Conservation (phyloP, 805 yeast species). For the Ogataea ganodermae region DNA sequence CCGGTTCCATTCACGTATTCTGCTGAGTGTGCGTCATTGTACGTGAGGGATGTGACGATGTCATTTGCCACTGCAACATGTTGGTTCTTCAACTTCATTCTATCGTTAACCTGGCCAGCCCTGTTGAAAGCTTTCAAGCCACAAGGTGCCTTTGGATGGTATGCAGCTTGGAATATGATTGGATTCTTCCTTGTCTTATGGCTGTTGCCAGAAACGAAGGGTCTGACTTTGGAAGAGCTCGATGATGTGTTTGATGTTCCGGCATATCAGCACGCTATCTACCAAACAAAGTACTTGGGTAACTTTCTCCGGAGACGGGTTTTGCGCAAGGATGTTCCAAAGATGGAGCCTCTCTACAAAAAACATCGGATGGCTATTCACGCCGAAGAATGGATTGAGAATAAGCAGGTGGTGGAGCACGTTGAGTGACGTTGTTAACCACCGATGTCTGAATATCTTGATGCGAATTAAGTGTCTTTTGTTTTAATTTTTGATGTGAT, state of each 20-base stretch:
- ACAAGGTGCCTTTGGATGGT: constrained; percentile 87
- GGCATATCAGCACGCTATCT: constrained; percentile 53
- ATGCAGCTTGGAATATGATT: constrained; percentile 79
- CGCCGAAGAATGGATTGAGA: constrained; percentile 62
- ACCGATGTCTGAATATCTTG: neutral
- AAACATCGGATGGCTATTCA: constrained; percentile 63
- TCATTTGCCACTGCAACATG: constrained; percentile 74
- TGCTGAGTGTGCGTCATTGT: constrained; percentile 81
- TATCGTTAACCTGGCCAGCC: constrained; percentile 81
- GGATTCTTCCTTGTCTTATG: constrained; percentile 72
- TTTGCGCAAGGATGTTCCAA: constrained; percentile 48
- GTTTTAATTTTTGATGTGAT: too few relatives aligned
- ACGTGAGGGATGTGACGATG: constrained; percentile 79
- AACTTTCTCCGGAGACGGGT: constrained; percentile 49
- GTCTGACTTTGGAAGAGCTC: constrained; percentile 72
- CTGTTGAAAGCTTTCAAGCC: constrained; percentile 64
- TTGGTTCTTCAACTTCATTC: constrained; percentile 71
- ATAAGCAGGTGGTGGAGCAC: constrained; percentile 51
- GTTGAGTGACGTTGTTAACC: constrained; percentile 39
- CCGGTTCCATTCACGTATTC: constrained; percentile 89
- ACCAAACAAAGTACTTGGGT: constrained; percentile 42
- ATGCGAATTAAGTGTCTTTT: too few relatives aligned
- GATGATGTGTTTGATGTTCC: constrained; percentile 72
- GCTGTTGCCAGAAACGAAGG: constrained; percentile 72
- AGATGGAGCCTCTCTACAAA: constrained; percentile 57